phyloP scores from a whole-genome alignment of 225 moss, liverwort and hornwort species.

The Marchantia polymorpha region DNA sequence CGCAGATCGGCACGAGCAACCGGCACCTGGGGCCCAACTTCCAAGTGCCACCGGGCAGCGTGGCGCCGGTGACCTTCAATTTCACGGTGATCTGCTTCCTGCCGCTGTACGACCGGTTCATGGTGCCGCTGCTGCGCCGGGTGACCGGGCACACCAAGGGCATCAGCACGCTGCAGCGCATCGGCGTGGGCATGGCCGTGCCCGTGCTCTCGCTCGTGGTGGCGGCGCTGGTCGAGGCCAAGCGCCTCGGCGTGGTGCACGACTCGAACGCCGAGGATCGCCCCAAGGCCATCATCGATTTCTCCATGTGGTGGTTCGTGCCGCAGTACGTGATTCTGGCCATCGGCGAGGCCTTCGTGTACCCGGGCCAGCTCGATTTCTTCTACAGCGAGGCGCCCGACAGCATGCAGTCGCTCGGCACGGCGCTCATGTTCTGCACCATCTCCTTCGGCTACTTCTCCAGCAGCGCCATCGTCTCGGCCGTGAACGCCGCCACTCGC shows the following conservation, averaged over 20 bases:
- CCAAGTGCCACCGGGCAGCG: slow-evolving; percentile 17
- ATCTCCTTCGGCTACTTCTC: slow-evolving; percentile 18
- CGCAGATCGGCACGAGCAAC: slow-evolving; percentile 24
- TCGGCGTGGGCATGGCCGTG: slow-evolving; percentile 24
- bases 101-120: slow-evolving; percentile 19
- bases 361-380: slow-evolving; percentile 29
- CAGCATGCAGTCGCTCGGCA: slow-evolving; percentile 27
- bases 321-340: slow-evolving; percentile 24
- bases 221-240: slow-evolving; percentile 23
- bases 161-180: slow-evolving; percentile 24
- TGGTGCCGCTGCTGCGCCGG: slow-evolving; percentile 11
- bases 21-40: slow-evolving; percentile 30
- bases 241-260: neutral
- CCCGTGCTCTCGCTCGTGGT: slow-evolving; percentile 19
- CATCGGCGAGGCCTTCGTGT: slow-evolving; percentile 22
- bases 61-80: slow-evolving; percentile 8
- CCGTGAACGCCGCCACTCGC: slow-evolving; percentile 2
- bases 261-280: neutral
- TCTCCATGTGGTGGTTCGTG: slow-evolving; percentile 21
- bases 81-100: slow-evolving; percentile 13
- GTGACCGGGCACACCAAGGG: slow-evolving; percentile 21
- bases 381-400: slow-evolving; percentile 34
- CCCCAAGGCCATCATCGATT: neutral
- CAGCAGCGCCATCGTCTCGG: slow-evolving; percentile 16
- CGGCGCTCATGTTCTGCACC: slow-evolving; percentile 12